These are phyloP conservation scores for Trichoderma aggressivum DNA, from an alignment of 2,329 filamentous ascomycete genomes.

Conservation along the genomic window DNA sequence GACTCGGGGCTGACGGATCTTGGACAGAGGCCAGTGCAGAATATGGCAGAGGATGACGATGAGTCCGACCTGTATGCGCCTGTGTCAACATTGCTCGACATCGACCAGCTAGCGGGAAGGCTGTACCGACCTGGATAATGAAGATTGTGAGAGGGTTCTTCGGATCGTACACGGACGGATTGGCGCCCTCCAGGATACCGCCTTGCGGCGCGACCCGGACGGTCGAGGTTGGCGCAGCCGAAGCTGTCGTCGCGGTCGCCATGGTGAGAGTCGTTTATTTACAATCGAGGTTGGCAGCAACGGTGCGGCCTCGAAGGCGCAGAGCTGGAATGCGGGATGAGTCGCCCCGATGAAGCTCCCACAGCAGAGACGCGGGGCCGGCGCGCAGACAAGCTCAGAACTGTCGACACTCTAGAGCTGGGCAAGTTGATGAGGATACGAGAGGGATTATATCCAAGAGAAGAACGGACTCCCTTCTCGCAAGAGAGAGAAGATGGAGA, in stretches of 20 bases:
- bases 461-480: not conserved
- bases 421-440: not conserved
- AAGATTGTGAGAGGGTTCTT: constrained; percentile 72
- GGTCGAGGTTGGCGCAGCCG: constrained; percentile 30
- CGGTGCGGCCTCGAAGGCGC: not conserved
- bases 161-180: constrained; percentile 65
- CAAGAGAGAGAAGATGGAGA: not conserved
- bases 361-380: not conserved
- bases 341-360: not conserved
- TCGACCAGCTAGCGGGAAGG: not conserved
- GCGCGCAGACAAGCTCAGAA: not conserved
- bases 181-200: constrained; percentile 68
- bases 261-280: not conserved
- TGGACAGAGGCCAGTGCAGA: constrained; percentile 72
- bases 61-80: constrained; percentile 37
- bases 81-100: not conserved
- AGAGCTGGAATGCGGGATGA: not conserved
- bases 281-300: not conserved
- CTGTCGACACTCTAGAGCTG: not conserved
- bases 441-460: not conserved
- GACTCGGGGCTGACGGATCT: constrained; percentile 74
- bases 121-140: constrained; percentile 61
- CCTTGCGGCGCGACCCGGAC: constrained; percentile 40
- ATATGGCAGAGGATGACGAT: constrained; percentile 47
- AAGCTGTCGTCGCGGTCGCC: constrained; percentile 26